A percentile compares a stretch with the other conserved stretches of the same genome.
Evolutionary conservation across 2,329 filamentous ascomycete genomes (phyloP).

Genomic region (Fusarium albidum): DNA sequence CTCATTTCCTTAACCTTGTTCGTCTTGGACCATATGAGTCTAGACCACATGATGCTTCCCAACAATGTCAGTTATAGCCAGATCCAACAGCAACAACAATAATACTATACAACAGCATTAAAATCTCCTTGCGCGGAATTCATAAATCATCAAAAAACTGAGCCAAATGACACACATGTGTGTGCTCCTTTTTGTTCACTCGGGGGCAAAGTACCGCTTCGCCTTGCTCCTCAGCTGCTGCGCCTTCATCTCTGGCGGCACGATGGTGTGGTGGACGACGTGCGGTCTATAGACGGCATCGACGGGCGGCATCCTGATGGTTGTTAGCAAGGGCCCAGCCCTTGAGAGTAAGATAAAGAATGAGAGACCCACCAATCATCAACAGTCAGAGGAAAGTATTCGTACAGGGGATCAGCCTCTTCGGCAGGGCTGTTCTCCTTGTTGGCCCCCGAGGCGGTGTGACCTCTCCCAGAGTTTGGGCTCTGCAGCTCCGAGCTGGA

Average conservation of each 20-base stretch:
- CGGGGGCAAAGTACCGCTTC: constrained; percentile 77
- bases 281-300: constrained; percentile 92
- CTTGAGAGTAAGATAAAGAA: constrained; percentile 15
- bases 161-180: background rate
- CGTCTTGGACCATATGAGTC: too few relatives aligned
- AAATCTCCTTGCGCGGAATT: constrained; percentile 21
- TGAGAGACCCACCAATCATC: constrained; percentile 75
- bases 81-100: background rate
- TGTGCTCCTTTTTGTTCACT: constrained; percentile 49
- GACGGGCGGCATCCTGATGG: constrained; percentile 77
- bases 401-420: constrained; percentile 84
- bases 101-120: constrained; percentile 28
- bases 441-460: constrained; percentile 46
- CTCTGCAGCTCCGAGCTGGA: constrained; percentile 60
- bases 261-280: constrained; percentile 87
- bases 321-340: constrained; percentile 22
- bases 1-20: constrained; percentile 13
- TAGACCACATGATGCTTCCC: constrained; percentile 6
- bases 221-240: constrained; percentile 71
- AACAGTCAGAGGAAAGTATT: constrained; percentile 91
- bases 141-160: constrained; percentile 36
- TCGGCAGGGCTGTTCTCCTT: constrained; percentile 72
- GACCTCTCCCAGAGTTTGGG: constrained; percentile 55
- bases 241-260: constrained; percentile 75
- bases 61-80: constrained; percentile 8